Conservation (phyloP, 2,329 filamentous ascomycete species). For the Septoria linicola region DNA sequence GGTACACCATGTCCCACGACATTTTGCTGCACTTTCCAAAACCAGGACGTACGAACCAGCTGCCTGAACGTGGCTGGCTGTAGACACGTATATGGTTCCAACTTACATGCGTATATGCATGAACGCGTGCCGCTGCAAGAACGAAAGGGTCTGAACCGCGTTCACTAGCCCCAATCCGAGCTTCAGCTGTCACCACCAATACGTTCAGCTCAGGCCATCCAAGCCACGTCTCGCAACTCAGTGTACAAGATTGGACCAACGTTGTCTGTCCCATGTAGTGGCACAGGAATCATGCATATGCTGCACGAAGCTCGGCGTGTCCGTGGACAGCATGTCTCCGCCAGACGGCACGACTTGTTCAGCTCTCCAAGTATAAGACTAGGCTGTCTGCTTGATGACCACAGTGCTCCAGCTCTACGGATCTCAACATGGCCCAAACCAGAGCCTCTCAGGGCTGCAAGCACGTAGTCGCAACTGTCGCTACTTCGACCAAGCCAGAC, state of each 20-base stretch:
- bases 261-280: not conserved
- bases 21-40: not conserved
- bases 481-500: conserved; percentile 3
- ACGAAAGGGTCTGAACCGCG: not conserved
- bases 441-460: not conserved
- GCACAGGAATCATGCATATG: conserved; percentile 6
- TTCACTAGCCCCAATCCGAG: conserved; percentile 8
- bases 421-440: not conserved
- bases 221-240: conserved; percentile 5
- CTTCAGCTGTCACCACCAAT: conserved; percentile 1
- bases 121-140: not conserved
- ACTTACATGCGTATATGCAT: conserved; percentile 2
- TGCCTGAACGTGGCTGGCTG: conserved; percentile 11
- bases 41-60: not conserved
- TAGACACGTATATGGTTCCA: not conserved
- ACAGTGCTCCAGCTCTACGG: no score
- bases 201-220: conserved; percentile 9
- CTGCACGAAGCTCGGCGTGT: not conserved
- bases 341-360: not conserved
- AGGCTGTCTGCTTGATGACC: not conserved
- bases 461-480: conserved; percentile 6
- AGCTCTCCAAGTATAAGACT: not conserved
- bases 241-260: not conserved
- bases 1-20: no score
- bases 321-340: no score